Percentiles rank a stretch among this genome's conserved stretches.
Evolutionary conservation across 805 yeast species (phyloP).

Genomic region (Lachancea lanzarotensis): DNA sequence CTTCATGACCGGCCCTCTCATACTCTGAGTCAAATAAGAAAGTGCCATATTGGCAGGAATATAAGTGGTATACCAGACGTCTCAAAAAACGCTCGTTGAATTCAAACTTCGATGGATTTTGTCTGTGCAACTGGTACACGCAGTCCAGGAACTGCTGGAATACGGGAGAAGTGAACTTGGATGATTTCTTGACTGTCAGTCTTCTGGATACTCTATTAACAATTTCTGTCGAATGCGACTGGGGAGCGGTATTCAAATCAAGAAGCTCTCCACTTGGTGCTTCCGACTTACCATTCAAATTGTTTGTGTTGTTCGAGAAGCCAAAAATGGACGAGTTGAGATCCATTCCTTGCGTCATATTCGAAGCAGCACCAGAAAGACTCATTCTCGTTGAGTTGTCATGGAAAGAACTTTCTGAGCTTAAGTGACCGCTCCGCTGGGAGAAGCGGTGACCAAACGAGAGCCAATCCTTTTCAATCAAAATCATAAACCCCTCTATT

Average conservation of each 20-base stretch:
- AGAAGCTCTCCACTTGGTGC: constrained; percentile 3
- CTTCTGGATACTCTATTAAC: constrained; percentile 46
- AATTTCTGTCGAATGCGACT: constrained; percentile 28
- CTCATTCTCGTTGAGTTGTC: constrained; percentile 29
- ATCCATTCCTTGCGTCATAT: constrained; percentile 11
- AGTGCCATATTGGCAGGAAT: constrained; percentile 93
- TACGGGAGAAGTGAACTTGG: constrained; percentile 75
- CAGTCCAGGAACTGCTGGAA: constrained; percentile 93
- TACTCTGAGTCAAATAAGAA: constrained; percentile 71
- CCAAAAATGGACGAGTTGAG: constrained; percentile 12
- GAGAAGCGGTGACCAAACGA: constrained; percentile 89
- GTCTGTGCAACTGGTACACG: constrained; percentile 69
- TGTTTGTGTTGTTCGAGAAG: constrained; percentile 3
- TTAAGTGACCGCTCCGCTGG: constrained; percentile 75
- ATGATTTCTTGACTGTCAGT: constrained; percentile 36
- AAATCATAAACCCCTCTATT: constrained; percentile 72
- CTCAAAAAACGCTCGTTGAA: constrained; percentile 84
- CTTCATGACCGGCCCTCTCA: constrained; percentile 44
- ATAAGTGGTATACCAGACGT: constrained; percentile 76
- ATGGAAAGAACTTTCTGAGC: constrained; percentile 44
- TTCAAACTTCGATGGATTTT: constrained; percentile 69
- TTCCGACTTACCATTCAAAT: constrained; percentile 5
- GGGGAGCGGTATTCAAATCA: constrained; percentile 1
- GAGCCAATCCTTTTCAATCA: constrained; percentile 92
- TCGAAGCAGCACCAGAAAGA: constrained; percentile 9